Base-by-base conservation (phyloP, 1,284 basidiomycete genomes). In the Apiotrichum laibachii region DNA sequence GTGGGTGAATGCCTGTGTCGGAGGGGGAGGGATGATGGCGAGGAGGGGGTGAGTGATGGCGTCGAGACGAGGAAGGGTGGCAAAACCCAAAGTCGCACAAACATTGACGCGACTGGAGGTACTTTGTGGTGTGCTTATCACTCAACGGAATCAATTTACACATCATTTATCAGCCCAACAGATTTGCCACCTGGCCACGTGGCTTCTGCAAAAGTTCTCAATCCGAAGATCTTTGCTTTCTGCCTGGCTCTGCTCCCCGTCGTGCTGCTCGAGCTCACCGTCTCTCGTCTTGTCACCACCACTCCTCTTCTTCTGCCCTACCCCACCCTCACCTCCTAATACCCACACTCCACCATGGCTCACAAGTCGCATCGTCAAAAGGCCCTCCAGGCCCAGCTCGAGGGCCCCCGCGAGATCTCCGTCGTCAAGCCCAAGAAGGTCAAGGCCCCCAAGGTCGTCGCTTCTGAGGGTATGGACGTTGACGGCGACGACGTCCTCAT, bases 291-390 rank as follows among this genome's bases (percentile, higher is more conserved):
- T 22, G 31, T n/a, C 39, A 18, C 5, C 21, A 31, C 18, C 35
- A 46, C 43, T 40, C 37, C n/a, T 18, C 46, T 15, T 19, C 22
- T 31, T 33, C 37, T 43, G 12, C 40, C 26, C 13, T 33, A 43
- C 45, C 22, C 50, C 48, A 31, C 31, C 22, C 53, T 8, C 35
- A 26, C 26, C 26, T 39, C 12, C 15, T 16, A 12, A 50, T 39
- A 26, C 42, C 15, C 18, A 16, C 46, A 42, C 42, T 21, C 48
- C 60, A 70, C 31, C 13, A 77, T 77, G 75, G 75, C 75, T 13
- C 75, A 77, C 70, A 78, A 77, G 66, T 79, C 77, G 15, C 77
- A 79, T 61, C 65, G 77, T 50, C 73, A 76, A 57, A 79, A 78
- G 65, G 77, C 75, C 5, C 72, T 79, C 18, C 72, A 74, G 55